Base-by-base conservation (phyloP, 805 yeast genomes). In the Candida nemodendra region DNA sequence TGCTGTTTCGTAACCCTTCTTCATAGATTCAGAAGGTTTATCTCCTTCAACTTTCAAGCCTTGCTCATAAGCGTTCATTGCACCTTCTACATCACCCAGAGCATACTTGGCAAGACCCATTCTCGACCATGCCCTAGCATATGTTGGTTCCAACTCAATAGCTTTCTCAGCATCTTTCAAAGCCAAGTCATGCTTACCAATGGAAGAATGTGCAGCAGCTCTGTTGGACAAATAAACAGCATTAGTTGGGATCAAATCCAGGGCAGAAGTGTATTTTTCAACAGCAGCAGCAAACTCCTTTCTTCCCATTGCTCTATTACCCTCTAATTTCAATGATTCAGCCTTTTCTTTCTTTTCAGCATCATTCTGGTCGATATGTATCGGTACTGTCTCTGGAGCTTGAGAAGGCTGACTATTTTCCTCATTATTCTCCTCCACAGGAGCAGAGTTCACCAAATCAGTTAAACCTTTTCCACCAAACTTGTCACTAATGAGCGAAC, bases 101-200 rank as follows among this genome's bases (percentile, higher is more conserved):
- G 96, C 95, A 62, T 83, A 91, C 58, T 83, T 79, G 4, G 99
- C 98, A 52, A 90, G 78, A 3, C 98, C 99, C 50, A 93, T 71
- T 64, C 99, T 82, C 5, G 96, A 86, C 73, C 89, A 93, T 9
- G 95, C 96, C 69, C 91, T 90, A 22, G 96, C 80, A 54, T 87
- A 93, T 5, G 68, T 54, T 37, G 96, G 84, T 57, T 91, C 89
- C 36, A 81, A 68, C 44, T 76, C 74, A 40, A 88, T 80, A 28
- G 99, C 96, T 38, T 70, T 69, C 54, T 84, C 74, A 19, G 98
- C 96, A 61, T 93, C 99, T 30, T 69, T 69, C 27, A 84, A 76
- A 3, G 99, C 98, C 45, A 74, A 68, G 12, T 78, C 83, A 57
- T 85, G 90, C 44, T 88, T 69, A 46, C 78, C 74, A 21, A 76